A percentile compares a stretch with the other conserved stretches of the same genome.
These are phyloP conservation scores for Begonia peltatifolia DNA, from an alignment of 306 rosid species.

Conservation along the genomic window DNA sequence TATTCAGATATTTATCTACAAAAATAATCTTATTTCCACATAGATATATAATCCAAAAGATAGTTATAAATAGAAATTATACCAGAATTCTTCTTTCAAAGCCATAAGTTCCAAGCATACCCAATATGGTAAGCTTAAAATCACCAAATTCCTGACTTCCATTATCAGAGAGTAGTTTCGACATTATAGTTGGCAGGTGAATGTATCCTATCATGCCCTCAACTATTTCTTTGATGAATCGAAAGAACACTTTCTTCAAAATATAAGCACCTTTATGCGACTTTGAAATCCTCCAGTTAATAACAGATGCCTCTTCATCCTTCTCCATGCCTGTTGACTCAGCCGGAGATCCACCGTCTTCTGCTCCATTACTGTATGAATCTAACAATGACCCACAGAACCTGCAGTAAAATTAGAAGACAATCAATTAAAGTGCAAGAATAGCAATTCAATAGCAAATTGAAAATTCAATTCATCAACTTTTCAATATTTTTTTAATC, in stretches of 20 bases:
- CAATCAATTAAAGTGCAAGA: background rate
- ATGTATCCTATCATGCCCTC: constrained; percentile 96
- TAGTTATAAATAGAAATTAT: constrained; percentile 7
- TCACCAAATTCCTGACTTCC: constrained; percentile 93
- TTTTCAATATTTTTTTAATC: no score
- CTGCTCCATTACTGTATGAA: constrained; percentile 30
- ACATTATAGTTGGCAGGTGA: constrained; percentile 87
- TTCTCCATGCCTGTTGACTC: constrained; percentile 27
- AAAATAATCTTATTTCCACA: background rate
- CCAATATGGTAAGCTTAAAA: constrained; percentile 84
- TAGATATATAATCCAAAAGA: background rate
- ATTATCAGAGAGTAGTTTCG: constrained; percentile 88
- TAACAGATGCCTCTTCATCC: constrained; percentile 31
- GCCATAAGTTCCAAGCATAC: constrained; percentile 90
- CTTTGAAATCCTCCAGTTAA: constrained; percentile 68
- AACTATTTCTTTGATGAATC: constrained; percentile 82
- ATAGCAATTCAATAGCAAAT: no score
- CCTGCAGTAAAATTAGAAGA: constrained; percentile 20
- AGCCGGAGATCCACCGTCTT: constrained; percentile 22
- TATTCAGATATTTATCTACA: no score
- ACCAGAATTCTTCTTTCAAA: constrained; percentile 98
- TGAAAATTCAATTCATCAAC: no score
- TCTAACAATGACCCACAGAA: constrained; percentile 82
- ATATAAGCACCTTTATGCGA: constrained; percentile 36
- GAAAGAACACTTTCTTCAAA: constrained; percentile 64